phyloP scores from a whole-genome alignment of 768 basidiomycete genomes.

The Floccularia luteovirens region DNA sequence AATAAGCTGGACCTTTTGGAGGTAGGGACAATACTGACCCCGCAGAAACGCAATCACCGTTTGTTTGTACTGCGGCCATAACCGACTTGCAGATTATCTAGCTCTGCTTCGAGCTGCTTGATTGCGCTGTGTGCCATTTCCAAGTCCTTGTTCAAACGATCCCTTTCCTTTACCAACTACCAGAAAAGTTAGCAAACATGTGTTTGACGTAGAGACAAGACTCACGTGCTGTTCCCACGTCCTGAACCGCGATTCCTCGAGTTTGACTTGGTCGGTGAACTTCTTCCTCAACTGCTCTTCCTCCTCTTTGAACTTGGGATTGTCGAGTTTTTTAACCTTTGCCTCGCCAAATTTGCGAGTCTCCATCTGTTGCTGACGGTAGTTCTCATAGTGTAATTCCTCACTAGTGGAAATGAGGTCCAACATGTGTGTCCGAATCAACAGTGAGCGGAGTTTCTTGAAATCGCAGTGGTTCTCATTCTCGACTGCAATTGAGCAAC shows the following conservation, averaged over 20 bases:
- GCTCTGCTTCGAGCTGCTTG: constrained; percentile 85
- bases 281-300: constrained; percentile 94
- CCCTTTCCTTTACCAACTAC: constrained; percentile 95
- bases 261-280: constrained; percentile 99
- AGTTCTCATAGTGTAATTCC: constrained; percentile 95
- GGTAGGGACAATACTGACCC: too few relatives aligned
- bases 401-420: constrained; percentile 96
- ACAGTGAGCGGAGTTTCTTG: constrained; percentile 90
- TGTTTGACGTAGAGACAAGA: constrained; percentile 10
- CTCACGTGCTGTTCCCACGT: constrained; percentile 98
- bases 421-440: constrained; percentile 98
- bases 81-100: constrained; percentile 83
- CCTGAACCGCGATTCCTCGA: constrained; percentile 94
- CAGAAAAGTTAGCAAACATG: constrained; percentile 10
- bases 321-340: constrained; percentile 97
- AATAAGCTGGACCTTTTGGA: too few relatives aligned
- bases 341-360: constrained; percentile 98
- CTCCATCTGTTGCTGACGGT: constrained; percentile 98
- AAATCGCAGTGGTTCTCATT: constrained; percentile 99
- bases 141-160: constrained; percentile 98
- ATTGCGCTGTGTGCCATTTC: constrained; percentile 88
- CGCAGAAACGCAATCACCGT: constrained; percentile 31
- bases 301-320: constrained; percentile 99
- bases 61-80: constrained; percentile 71
- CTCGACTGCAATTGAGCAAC: constrained; percentile 55